These are phyloP conservation scores for Polyporus arcularius DNA, from an alignment of 768 basidiomycete species.

Conservation along the genomic window DNA sequence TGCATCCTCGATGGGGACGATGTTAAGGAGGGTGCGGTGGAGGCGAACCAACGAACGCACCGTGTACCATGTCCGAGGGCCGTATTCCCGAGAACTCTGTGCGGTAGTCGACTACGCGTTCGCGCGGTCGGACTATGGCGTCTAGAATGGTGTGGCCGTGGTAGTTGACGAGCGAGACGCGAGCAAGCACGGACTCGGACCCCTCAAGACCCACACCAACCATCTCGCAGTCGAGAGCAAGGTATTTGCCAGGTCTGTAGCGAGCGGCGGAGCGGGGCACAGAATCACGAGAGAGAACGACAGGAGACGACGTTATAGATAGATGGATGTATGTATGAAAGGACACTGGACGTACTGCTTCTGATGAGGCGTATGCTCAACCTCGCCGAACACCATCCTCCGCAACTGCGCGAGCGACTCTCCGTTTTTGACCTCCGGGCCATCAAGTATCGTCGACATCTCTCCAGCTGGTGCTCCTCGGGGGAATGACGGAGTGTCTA, in stretches of 20 bases:
- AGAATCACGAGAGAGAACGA: neutral
- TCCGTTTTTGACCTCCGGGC: conserved; percentile 43
- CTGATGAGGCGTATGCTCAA: conserved; percentile 42
- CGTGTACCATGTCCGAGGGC: conserved; percentile 68
- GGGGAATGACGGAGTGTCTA: conserved; percentile 8
- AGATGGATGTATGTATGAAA: neutral
- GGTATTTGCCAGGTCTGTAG: conserved; percentile 58
- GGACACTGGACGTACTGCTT: conserved; percentile 40
- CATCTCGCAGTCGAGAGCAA: conserved; percentile 97
- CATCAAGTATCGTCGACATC: conserved; percentile 3
- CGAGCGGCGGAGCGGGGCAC: too few relatives aligned
- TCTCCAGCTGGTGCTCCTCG: neutral
- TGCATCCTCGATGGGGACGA: conserved; percentile 26
- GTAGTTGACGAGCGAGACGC: conserved; percentile 90
- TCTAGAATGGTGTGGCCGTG: conserved; percentile 80
- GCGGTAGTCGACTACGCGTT: conserved; percentile 89
- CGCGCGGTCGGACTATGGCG: conserved; percentile 82
- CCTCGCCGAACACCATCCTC: conserved; percentile 53
- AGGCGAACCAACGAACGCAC: conserved; percentile 36
- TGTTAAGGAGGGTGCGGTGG: too few relatives aligned
- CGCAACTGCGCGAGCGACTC: conserved; percentile 50
- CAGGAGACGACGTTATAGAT: neutral
- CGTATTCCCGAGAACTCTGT: conserved; percentile 89
- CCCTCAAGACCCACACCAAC: conserved; percentile 91
- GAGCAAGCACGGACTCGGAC: conserved; percentile 79